Evolutionary conservation across 805 yeast species (phyloP), one percentile per base, ranked within the genome.

Genomic region (Pichia gijzeniarum): DNA sequence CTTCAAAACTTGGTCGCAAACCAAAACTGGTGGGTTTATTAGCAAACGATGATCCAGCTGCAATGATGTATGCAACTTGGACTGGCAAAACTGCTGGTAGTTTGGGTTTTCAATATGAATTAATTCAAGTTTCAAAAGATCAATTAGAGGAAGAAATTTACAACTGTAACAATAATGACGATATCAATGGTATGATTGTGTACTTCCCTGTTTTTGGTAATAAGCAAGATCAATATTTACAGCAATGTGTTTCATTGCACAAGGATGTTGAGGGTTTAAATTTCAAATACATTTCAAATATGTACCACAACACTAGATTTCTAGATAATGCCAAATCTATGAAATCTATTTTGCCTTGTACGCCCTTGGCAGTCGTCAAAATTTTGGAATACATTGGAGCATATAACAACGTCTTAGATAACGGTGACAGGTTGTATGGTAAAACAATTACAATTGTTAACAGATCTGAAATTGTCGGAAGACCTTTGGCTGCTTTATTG

Each of bases 181-280:
- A 62, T 1, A 86, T 91, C 34, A 82, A 89, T 60, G 99, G 98
- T 20, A 93, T 93, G 53, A 89, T 93, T 85, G 91, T 93, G 14
- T 93, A 93, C 64, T 93, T 91, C 76, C 99, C 99, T 0, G 98
- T 93, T 2, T 93, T 87, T 65, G 96, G 96, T 3, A 86, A 87
- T 60, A 78, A 86, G 48, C 98, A 93, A 67, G 99, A 93, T 65
- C 95, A 86, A 65, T 93, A 93, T 63, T 67, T 93, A 47, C 98
- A 93, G 68, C 98, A 93, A 67, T 85, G 89, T 50, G 90, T 93
- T 17, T 71, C 89, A n/a, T 71, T 82, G 34, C 91, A 87, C 49
- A 93, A 93, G 63, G 99, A 93, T 58, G 98, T 93, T 20, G 99
- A 93, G 66, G 99, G 99, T 2, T 71, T 93, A 56, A 87, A 90